A percentile compares a stretch with the other conserved stretches of the same genome.
These are phyloP conservation scores for Fusarium veterinarium DNA, from an alignment of 2,329 filamentous ascomycete genomes.

Conservation along the genomic window DNA sequence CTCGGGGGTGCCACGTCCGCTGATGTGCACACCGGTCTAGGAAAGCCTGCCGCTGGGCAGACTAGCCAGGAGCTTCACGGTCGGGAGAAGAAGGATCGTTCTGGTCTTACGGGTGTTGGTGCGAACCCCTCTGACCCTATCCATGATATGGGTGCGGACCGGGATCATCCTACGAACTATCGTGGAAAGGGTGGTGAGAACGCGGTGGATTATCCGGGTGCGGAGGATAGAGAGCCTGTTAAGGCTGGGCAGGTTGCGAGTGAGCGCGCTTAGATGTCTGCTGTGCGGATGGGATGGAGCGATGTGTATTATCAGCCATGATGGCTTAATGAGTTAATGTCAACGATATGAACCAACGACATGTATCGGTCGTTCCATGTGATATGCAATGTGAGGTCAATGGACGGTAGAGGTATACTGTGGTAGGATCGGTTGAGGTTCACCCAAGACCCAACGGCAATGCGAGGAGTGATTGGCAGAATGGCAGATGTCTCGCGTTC, in stretches of 20 bases:
- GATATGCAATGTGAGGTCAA: not conserved
- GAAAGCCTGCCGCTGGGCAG: slow-evolving; percentile 58
- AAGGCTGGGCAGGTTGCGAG: slow-evolving; percentile 41
- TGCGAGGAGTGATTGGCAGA: not conserved
- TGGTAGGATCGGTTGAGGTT: too few species aligned
- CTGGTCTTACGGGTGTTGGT: slow-evolving; percentile 55
- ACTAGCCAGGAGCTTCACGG: slow-evolving; percentile 55
- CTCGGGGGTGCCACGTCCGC: slow-evolving; percentile 58
- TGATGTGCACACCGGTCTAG: slow-evolving; percentile 57
- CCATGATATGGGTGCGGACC: slow-evolving; percentile 48
- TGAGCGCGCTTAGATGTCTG: slow-evolving; percentile 29
- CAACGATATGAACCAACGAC: slow-evolving; percentile 10
- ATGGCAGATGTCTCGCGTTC: not conserved
- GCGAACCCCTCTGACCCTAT: slow-evolving; percentile 47
- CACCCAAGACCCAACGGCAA: too few species aligned
- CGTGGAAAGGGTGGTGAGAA: slow-evolving; percentile 30
- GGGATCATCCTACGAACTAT: slow-evolving; percentile 39
- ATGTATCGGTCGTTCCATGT: not conserved
- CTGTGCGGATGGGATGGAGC: not conserved
- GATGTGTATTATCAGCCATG: slow-evolving; percentile 14
- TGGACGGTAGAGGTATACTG: not conserved
- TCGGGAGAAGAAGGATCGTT: slow-evolving; percentile 50
- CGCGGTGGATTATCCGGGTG: slow-evolving; percentile 31
- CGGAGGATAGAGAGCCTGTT: slow-evolving; percentile 37
- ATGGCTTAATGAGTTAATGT: slow-evolving; percentile 30